A percentile compares a stretch with the other conserved stretches of the same genome.
Conservation (phyloP, 2,329 filamentous ascomycete genomes). For the Pseudogymnoascus sp. region DNA sequence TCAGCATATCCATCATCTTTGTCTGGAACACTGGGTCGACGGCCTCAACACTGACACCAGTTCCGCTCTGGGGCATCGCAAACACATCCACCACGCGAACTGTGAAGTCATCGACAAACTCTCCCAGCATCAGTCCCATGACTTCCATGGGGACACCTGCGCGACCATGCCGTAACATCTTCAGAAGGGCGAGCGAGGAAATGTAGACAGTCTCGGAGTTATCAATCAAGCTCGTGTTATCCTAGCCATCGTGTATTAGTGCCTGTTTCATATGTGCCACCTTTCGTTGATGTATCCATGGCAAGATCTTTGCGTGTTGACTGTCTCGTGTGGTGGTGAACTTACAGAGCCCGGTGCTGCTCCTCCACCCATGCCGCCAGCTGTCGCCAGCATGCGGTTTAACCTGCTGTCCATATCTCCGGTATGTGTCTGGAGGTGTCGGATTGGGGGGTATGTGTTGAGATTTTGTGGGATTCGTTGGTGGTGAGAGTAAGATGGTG, state of each 20-base stretch:
- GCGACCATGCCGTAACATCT: slow-evolving; percentile 96
- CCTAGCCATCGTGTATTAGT: slow-evolving; percentile 42
- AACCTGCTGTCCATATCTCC: slow-evolving; percentile 70
- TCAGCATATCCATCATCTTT: slow-evolving; percentile 99
- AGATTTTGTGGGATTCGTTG: neutral
- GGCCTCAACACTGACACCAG: slow-evolving; percentile 94
- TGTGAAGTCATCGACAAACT: slow-evolving; percentile 98
- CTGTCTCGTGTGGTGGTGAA: slow-evolving; percentile 10
- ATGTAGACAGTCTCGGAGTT: slow-evolving; percentile 99
- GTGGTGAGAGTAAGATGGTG: neutral
- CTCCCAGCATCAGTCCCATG: slow-evolving; percentile 98
- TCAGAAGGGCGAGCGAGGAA: slow-evolving; percentile 89
- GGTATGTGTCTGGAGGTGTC: neutral
- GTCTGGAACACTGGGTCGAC: slow-evolving; percentile 98
- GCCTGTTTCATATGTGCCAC: neutral
- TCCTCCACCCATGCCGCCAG: slow-evolving; percentile 59
- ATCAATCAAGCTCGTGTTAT: slow-evolving; percentile 87
- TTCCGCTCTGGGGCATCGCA: slow-evolving; percentile 98
- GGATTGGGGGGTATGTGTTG: slow-evolving; percentile 9
- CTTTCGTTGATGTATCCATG: neutral
- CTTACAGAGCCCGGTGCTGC: slow-evolving; percentile 55
- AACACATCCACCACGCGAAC: slow-evolving; percentile 98
- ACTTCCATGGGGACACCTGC: slow-evolving; percentile 99
- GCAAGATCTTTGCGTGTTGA: neutral
- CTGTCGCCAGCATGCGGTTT: slow-evolving; percentile 75